Base-by-base conservation (phyloP, 202 grass and related monocot genomes). In the Alloteropsis angusta region DNA sequence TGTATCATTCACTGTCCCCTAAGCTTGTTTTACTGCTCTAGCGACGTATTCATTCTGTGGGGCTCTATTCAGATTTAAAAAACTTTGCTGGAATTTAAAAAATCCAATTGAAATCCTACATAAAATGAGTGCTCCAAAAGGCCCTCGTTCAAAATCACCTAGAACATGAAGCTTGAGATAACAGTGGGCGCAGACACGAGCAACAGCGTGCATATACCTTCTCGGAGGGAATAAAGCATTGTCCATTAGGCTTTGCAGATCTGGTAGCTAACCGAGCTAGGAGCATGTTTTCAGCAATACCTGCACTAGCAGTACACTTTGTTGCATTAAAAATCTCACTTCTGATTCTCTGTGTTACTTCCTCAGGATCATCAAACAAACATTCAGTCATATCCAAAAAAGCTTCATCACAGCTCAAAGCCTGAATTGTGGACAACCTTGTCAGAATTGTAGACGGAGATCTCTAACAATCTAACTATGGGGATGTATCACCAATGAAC, bases 371-470 rank as follows among this genome's bases (percentile, higher is more conserved):
- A 85, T 88, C 82, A 65, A 74, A 36, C 65, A 42, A 79, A 81
- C 80, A 85, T 60, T 83, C 83, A 85, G 80, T 91, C 83, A 97
- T 86, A 77, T 94, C 95, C 59, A 94, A 79, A 87, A 94, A 97
- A 55, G 91, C 95, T 88, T 97, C 95, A 87, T 97, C 95, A 71
- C 94, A 97, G 77, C 94, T 97, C 75, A 97, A 79, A 70, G 91
- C 94, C 94, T 97, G 84, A 82, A 86, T 75, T 76, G 60, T 79
- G 18, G 44, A 84, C 53, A 79, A 82, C 34, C 67, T 57, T 72
- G 56, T 84, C 80, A 71, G 56, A 60, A 9, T 39, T 77, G 34
- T 72, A 23, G 59, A 46, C 48, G 57, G n/a, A 54, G 18, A 53
- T 68, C 47, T 60, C 45, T 73, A 55, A 59, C 39, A 60, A 82